Evolutionary conservation across 192 early-diverging fungal species (phyloP).

Genomic region (Backusella liffmaniae): DNA sequence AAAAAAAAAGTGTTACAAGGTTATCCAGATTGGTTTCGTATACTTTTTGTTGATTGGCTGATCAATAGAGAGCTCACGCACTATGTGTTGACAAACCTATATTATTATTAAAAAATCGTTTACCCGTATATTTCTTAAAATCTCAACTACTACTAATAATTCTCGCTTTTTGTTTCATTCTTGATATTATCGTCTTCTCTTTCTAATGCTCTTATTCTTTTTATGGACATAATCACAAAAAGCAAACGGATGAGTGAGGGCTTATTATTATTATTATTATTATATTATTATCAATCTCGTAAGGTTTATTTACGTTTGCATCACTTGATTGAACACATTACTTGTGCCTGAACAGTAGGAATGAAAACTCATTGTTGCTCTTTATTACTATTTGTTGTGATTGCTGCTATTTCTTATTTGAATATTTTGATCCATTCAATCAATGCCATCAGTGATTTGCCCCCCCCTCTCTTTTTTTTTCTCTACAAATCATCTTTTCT

Average conservation of each 20-base stretch:
- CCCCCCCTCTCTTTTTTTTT: background rate
- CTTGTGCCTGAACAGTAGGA: background rate
- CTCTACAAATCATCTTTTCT: background rate
- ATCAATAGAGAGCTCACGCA: background rate
- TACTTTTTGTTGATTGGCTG: background rate
- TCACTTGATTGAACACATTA: background rate
- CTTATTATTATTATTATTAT: no score
- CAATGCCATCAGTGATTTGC: background rate
- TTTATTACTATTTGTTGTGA: background rate
- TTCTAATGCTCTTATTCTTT: background rate
- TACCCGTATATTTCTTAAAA: background rate
- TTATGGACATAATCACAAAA: background rate
- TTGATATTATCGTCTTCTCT: background rate
- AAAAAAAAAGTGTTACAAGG: background rate
- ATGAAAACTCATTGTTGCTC: background rate
- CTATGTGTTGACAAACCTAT: background rate
- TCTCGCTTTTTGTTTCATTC: background rate
- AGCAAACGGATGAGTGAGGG: background rate
- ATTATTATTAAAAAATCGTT: background rate
- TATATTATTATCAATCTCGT: background rate
- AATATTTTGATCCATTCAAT: background rate
- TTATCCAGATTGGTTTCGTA: slow-evolving; percentile 3
- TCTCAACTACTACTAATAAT: background rate
- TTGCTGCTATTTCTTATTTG: background rate
- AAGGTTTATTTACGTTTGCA: background rate